phyloP scores from a whole-genome alignment of 768 basidiomycete species.

The Psilocybe azurescens region DNA sequence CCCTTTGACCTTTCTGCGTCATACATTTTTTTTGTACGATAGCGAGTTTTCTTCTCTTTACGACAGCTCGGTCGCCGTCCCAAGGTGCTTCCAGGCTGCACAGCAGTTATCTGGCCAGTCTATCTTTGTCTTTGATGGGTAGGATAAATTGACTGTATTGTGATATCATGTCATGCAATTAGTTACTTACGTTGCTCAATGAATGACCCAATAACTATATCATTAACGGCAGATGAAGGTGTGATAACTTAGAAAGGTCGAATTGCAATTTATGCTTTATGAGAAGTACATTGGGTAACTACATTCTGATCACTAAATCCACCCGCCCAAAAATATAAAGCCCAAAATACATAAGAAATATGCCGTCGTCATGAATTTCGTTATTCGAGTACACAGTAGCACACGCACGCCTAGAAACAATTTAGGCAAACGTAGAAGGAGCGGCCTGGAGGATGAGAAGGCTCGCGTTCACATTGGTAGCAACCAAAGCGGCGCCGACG shows the following conservation, averaged over 20 bases:
- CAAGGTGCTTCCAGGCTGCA: too few relatives aligned
- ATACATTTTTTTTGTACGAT: background rate
- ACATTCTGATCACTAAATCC: background rate
- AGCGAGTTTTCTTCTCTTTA: background rate
- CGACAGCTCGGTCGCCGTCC: too few relatives aligned
- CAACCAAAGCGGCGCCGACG: conserved; percentile 72
- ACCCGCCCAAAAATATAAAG: background rate
- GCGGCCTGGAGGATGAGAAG: conserved; percentile 63
- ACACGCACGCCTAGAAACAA: background rate
- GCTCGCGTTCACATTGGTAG: conserved; percentile 51
- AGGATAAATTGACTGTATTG: background rate
- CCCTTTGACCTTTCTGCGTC: background rate
- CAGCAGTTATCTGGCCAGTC: background rate
- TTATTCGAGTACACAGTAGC: too few relatives aligned
- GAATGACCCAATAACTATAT: background rate
- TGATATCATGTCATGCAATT: background rate
- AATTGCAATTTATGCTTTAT: background rate
- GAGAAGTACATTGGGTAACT: background rate
- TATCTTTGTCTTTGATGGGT: background rate
- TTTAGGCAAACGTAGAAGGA: conserved; percentile 8
- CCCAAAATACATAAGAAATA: background rate
- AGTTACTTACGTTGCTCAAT: background rate
- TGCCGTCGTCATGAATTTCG: background rate
- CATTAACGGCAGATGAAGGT: background rate
- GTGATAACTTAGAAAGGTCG: background rate